These are phyloP conservation scores for Cyclotella distinguenda DNA, from an alignment of 108 stramenopile genomes.

Conservation along the genomic window DNA sequence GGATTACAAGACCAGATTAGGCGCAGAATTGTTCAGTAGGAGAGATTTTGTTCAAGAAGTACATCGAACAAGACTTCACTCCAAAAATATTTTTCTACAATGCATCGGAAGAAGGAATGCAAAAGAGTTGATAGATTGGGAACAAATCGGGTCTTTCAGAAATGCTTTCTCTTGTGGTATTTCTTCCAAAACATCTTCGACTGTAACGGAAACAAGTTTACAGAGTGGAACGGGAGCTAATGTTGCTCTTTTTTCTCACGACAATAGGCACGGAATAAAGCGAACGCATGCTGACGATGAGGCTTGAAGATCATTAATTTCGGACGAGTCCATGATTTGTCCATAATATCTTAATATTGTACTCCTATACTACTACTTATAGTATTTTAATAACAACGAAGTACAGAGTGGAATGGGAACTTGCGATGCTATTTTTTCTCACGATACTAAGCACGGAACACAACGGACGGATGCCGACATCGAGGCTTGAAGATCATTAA, in stretches of 20 bases:
- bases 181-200: conserved; percentile 1
- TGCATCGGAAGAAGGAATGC: conserved; percentile 26
- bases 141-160: background rate
- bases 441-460: too few species aligned
- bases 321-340: background rate
- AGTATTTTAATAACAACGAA: too few species aligned
- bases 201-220: background rate
- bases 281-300: conserved; percentile 8
- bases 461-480: too few species aligned
- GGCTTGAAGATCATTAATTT: background rate
- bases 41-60: conserved; percentile 64
- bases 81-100: conserved; percentile 10
- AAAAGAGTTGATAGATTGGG: conserved; percentile 37
- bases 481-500: too few species aligned
- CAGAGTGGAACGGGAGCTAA: background rate
- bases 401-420: too few species aligned
- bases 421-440: too few species aligned
- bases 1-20: conserved; percentile 70
- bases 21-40: conserved; percentile 56
- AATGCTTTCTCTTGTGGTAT: background rate
- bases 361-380: too few species aligned
- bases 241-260: background rate
- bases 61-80: conserved; percentile 23
- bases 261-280: background rate
- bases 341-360: too few species aligned